These are phyloP conservation scores for Vanilla planifolia DNA, from an alignment of 106 monocot species.

Conservation along the genomic window DNA sequence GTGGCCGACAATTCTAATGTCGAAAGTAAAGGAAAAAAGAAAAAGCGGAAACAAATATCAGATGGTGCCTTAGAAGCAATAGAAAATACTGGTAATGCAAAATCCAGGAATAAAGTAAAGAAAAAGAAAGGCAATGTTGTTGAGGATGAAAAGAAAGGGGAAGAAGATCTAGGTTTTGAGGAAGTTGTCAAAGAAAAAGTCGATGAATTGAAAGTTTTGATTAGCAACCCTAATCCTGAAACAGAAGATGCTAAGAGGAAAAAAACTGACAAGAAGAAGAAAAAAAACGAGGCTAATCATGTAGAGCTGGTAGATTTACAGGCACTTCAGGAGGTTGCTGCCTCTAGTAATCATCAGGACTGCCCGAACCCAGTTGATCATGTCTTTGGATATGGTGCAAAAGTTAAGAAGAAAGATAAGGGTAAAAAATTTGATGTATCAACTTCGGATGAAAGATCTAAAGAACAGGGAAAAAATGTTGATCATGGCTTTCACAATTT, in stretches of 20 bases:
- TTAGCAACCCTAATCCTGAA: background rate
- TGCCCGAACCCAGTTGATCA: background rate
- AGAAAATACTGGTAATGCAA: slow-evolving; percentile 11
- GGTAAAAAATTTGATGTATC: slow-evolving; percentile 14
- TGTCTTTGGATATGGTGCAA: background rate
- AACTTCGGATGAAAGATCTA: slow-evolving; percentile 7
- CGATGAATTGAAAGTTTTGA: slow-evolving; percentile 14
- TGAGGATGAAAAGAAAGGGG: slow-evolving; percentile 6
- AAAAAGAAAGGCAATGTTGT: slow-evolving; percentile 29
- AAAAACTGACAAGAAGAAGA: slow-evolving; percentile 25
- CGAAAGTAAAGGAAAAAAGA: slow-evolving; percentile 30
- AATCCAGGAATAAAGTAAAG: slow-evolving; percentile 11
- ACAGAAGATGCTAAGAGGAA: slow-evolving; percentile 1
- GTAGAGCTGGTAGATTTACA: background rate
- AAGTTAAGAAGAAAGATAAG: slow-evolving; percentile 22
- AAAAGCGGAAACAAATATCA: slow-evolving; percentile 14
- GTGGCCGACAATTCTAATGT: background rate
- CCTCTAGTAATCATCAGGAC: background rate
- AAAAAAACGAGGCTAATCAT: slow-evolving; percentile 15
- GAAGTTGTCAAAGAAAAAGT: slow-evolving; percentile 20
- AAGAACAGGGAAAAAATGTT: slow-evolving; percentile 3
- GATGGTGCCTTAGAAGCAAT: background rate
- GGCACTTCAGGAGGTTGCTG: background rate
- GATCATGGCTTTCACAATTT: slow-evolving; percentile 2
- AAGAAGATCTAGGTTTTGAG: slow-evolving; percentile 2